A percentile compares a stretch with the other conserved stretches of the same genome.
These are phyloP conservation scores for Funneliformis caledonium DNA, from an alignment of 371 early-diverging fungal genomes.

Conservation along the genomic window DNA sequence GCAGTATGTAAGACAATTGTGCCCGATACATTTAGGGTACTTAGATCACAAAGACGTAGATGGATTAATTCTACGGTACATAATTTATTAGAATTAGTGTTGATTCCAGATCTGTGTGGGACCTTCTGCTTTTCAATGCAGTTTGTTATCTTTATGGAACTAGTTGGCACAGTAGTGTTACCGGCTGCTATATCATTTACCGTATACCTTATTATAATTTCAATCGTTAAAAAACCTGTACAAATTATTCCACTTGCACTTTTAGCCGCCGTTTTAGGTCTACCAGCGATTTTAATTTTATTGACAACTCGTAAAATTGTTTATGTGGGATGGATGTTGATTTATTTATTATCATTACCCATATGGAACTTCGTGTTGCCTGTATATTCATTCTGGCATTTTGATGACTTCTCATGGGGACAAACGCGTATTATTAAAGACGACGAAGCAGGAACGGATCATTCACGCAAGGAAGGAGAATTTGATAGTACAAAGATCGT, in stretches of 20 bases:
- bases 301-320: conserved; percentile 89
- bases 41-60: conserved; percentile 96
- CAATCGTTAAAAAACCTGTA: conserved; percentile 62
- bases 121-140: conserved; percentile 99
- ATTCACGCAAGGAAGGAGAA: conserved; percentile 64
- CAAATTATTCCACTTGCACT: conserved; percentile 80
- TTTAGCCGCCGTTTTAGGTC: conserved; percentile 82
- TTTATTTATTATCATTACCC: conserved; percentile 92
- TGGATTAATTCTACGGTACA: conserved; percentile 99
- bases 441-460: conserved; percentile 52
- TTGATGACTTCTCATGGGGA: conserved; percentile 99
- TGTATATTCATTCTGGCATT: conserved; percentile 98
- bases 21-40: conserved; percentile 91
- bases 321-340: conserved; percentile 95
- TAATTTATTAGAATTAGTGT: conserved; percentile 94
- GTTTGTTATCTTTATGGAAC: conserved; percentile 97
- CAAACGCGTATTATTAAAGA: conserved; percentile 91
- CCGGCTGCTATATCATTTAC: conserved; percentile 97
- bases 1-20: conserved; percentile 98
- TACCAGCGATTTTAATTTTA: conserved; percentile 93
- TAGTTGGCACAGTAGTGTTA: conserved; percentile 96
- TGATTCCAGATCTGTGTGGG: conserved; percentile 97
- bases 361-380: conserved; percentile 99
- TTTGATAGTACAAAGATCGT: conserved; percentile 67
- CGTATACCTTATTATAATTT: conserved; percentile 76